Base-by-base conservation (phyloP, 257 asterid genomes). In the Solanum commersonii region DNA sequence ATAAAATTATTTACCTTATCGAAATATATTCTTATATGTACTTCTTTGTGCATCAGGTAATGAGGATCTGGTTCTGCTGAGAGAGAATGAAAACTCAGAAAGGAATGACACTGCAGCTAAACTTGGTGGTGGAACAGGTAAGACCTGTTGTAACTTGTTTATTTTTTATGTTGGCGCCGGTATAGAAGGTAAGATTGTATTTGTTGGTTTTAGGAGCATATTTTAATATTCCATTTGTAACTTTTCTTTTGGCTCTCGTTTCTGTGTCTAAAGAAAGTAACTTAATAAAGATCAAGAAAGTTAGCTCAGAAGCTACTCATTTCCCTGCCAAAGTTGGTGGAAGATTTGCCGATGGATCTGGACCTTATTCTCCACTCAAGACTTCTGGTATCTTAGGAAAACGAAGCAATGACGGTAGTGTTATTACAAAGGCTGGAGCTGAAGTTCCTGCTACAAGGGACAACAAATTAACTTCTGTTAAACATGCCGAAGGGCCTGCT, bases 371-470 rank as follows among this genome's bases (percentile, higher is more conserved):
- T 90, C 94, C 92, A 70, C 90, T 83, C 81, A 88, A 87, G 85
- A 85, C 92, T 65, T 88, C 73, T 89, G 87, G 94, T 74, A 65
- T 87, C 23, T 89, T 90, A 25, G 98, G 95, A 49, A 94, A 91
- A 84, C 90, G 95, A 89, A 88, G 89, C 84, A 86, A 65, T 25
- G 98, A 94, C 23, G 92, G 91, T 27, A 67, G 85, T 83, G 88
- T 92, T 90, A 88, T 89, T 56, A 84, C 87, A 84, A 89, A 91
- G 90, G 73, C 90, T 74, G 90, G 86, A 83, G 89, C 89, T 86
- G 96, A 92, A 77, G 89, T 86, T 88, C 89, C 93, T 16, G 78
- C 88, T 44, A 91, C 91, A 90, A 88, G 89, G 91, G 91, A 91
- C 90, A 92, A 86, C 90, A 94, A 87, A 87, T 85, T 89, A 38